Conservation (phyloP, 2,329 filamentous ascomycete species). For the Daldinia sp. region DNA sequence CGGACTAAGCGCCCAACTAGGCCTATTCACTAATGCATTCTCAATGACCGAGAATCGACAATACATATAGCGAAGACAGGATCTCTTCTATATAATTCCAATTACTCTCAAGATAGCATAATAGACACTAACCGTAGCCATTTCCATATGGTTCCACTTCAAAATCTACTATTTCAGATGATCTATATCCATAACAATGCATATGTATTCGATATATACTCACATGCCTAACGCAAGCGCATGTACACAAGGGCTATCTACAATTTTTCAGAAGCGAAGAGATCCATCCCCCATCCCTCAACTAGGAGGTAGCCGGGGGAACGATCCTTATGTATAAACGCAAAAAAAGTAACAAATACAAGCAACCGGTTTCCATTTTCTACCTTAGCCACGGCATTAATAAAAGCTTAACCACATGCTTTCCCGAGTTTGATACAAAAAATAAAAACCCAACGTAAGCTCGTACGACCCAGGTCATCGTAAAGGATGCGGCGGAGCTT, state of each 20-base stretch:
- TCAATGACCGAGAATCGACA: not conserved
- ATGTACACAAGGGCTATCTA: conserved; percentile 28
- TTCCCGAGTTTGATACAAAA: no score
- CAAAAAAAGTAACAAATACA: no score
- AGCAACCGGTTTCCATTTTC: conserved; percentile 1
- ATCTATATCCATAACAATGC: not conserved
- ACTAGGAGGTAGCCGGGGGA: conserved; percentile 6
- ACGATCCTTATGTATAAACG: not conserved
- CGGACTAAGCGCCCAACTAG: conserved; percentile 5
- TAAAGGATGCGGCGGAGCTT: conserved; percentile 13
- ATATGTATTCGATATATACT: conserved; percentile 22
- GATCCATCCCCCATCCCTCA: not conserved
- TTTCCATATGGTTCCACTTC: not conserved
- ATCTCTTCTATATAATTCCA: not conserved
- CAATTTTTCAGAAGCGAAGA: conserved; percentile 8
- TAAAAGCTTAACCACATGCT: conserved; percentile 13
- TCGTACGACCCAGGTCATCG: not conserved
- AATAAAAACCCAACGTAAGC: not conserved
- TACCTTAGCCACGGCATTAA: conserved; percentile 17
- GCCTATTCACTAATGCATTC: conserved; percentile 20
- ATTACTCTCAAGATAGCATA: not conserved
- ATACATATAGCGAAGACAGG: not conserved
- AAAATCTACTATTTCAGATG: no score
- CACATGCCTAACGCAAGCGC: conserved; percentile 15
- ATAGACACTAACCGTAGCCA: not conserved